Evolutionary conservation across 108 stramenopile species (phyloP), one percentile per base, ranked within the genome.

Genomic region (Parmales sp.): DNA sequence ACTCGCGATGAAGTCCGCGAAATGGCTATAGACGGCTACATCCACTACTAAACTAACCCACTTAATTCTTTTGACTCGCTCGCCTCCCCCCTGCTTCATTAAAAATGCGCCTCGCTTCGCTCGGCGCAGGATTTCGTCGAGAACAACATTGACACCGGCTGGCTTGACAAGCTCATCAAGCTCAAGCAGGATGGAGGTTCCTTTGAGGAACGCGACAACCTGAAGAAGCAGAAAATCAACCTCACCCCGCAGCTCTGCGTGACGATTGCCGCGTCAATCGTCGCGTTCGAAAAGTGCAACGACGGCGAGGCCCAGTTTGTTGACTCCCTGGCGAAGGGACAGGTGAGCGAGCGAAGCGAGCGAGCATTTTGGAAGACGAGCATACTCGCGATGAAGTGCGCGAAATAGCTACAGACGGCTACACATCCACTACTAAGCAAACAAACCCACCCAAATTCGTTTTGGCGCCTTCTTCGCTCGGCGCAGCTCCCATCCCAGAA

Each of bases 101-200:
- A n/a, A n/a, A n/a, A n/a, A n/a, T n/a, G n/a, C n/a, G n/a, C n/a
- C n/a, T n/a, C n/a, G n/a, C n/a, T n/a, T n/a, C n/a, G n/a, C n/a
- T n/a, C n/a, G n/a, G n/a, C n/a, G n/a, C n/a, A 87, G 19, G 98
- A 98, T 69, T 99, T 95, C 74, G 80, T 94, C 39, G 75, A 74
- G 36, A 99, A 99, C 76, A 67, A 74, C 36, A 98, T 99, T 64
- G 90, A 95, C 74, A 99, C 98, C n/a, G 92, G 87, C 19, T 99
- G 98, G 98, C 81, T 99, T 63, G 98, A 99, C 78, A 80, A 69
- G 22, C 91, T 97, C 70, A 96, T 99, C 77, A 80, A 80, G 50
- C 64, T 67, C 68, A 90, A 90, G 28, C 81, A 82, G 23, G 75
- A 77, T 63, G 75, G 70, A 13, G 70, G 69, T 37, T 72, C 66